phyloP scores from a whole-genome alignment of 306 rosid genomes.

The Herpetospermum pedunculosum region DNA sequence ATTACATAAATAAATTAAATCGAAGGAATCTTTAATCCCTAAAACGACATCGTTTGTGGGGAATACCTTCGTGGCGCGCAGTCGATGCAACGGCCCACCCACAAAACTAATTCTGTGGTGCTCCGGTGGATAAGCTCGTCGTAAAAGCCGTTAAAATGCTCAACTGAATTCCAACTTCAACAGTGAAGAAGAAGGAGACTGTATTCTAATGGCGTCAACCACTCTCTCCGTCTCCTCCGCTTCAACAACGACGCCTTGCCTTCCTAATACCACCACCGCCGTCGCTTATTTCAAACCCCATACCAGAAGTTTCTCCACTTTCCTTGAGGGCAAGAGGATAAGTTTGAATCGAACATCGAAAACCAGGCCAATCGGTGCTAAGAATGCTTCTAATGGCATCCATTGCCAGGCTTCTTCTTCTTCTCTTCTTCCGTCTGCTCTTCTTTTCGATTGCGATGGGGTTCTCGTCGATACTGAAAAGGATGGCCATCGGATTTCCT shows the following conservation, averaged over 20 bases:
- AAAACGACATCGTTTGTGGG: not conserved
- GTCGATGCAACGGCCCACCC: not conserved
- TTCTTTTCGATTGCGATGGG: slow-evolving; percentile 92
- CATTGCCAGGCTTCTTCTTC: slow-evolving; percentile 56
- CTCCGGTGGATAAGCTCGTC: slow-evolving; percentile 4
- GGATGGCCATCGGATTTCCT: slow-evolving; percentile 90
- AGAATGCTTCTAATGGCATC: slow-evolving; percentile 22
- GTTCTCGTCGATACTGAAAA: slow-evolving; percentile 96
- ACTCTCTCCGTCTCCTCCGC: slow-evolving; percentile 41
- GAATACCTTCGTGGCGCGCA: not conserved
- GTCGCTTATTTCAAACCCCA: slow-evolving; percentile 23
- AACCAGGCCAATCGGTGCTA: not conserved
- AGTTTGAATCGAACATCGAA: slow-evolving; percentile 13
- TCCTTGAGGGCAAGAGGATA: slow-evolving; percentile 25
- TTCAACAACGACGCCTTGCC: slow-evolving; percentile 19
- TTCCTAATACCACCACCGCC: slow-evolving; percentile 16
- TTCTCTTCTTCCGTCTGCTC: slow-evolving; percentile 69
- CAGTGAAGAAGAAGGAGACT: not conserved
- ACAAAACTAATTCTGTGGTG: not conserved
- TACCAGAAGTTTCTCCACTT: slow-evolving; percentile 22
- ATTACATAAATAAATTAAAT: too few species aligned
- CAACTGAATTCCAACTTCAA: not conserved
- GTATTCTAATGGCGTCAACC: slow-evolving; percentile 42
- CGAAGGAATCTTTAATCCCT: too few species aligned
- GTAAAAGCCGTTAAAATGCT: not conserved